Evolutionary conservation across 192 early-diverging fungal genomes (phyloP).

Genomic region (Mortierella hygrophila): DNA sequence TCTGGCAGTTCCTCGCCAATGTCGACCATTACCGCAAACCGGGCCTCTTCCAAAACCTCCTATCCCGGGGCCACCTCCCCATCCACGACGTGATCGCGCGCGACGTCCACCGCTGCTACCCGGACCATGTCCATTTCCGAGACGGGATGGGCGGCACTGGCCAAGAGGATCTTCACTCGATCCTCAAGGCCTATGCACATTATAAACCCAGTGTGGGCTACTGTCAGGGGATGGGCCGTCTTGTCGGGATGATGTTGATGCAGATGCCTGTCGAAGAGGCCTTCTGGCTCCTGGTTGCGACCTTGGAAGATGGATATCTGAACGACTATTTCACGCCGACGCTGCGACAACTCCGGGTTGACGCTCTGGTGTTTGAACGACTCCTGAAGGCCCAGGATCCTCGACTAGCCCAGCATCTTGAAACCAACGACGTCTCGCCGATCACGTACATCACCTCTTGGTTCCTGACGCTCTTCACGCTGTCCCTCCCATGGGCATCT

Average conservation of each 20-base stretch:
- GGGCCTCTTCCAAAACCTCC: slow-evolving; percentile 59
- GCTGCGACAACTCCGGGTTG: slow-evolving; percentile 80
- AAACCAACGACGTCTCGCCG: slow-evolving; percentile 81
- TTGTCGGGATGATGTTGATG: slow-evolving; percentile 94
- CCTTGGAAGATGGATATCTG: slow-evolving; percentile 73
- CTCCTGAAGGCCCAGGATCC: slow-evolving; percentile 77
- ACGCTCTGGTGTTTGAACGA: slow-evolving; percentile 85
- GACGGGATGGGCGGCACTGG: slow-evolving; percentile 73
- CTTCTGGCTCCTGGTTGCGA: slow-evolving; percentile 90
- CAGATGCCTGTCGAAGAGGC: slow-evolving; percentile 86
- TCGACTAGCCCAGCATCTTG: slow-evolving; percentile 76
- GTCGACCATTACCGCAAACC: slow-evolving; percentile 60
- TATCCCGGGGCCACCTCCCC: slow-evolving; percentile 56
- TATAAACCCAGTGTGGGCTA: slow-evolving; percentile 91
- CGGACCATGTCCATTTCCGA: slow-evolving; percentile 86
- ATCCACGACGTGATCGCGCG: slow-evolving; percentile 94
- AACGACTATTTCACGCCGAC: slow-evolving; percentile 82
- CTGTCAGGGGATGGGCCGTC: slow-evolving; percentile 96
- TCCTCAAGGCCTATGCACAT: slow-evolving; percentile 91
- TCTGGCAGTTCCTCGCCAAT: slow-evolving; percentile 77
- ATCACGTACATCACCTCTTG: slow-evolving; percentile 94
- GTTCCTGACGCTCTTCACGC: slow-evolving; percentile 93
- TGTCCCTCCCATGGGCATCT: slow-evolving; percentile 88
- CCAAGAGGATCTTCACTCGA: slow-evolving; percentile 80
- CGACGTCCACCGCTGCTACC: slow-evolving; percentile 92